A percentile compares a stretch with the other conserved stretches of the same genome.
These are phyloP conservation scores for Cicer judaicum DNA, from an alignment of 306 rosid species.

Conservation along the genomic window DNA sequence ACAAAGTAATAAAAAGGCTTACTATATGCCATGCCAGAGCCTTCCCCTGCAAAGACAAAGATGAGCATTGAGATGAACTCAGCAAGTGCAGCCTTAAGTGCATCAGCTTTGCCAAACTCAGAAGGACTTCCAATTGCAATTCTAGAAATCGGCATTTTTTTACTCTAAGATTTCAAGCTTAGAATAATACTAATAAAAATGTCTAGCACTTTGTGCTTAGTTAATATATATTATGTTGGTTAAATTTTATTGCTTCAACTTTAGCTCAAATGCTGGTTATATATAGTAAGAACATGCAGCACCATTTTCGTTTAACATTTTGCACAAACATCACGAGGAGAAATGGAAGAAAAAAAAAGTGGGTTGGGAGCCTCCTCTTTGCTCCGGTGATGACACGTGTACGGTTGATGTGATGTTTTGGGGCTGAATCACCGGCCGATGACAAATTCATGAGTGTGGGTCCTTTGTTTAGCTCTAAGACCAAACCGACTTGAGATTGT, in stretches of 20 bases:
- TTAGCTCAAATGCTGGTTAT: conserved; percentile 39
- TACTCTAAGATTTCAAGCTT: conserved; percentile 18
- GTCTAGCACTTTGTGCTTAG: conserved; percentile 10
- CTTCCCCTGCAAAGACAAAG: conserved; percentile 81
- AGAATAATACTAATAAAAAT: neutral
- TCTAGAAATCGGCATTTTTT: conserved; percentile 61
- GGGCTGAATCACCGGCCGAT: conserved; percentile 57
- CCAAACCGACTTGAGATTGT: conserved; percentile 57
- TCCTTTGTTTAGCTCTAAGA: conserved; percentile 43
- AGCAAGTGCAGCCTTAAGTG: conserved; percentile 69
- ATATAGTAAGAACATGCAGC: conserved; percentile 32
- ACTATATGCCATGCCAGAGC: conserved; percentile 78
- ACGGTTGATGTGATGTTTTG: conserved; percentile 49
- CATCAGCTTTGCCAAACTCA: conserved; percentile 55
- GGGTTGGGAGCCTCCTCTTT: conserved; percentile 57
- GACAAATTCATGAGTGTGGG: conserved; percentile 45
- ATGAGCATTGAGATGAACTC: conserved; percentile 81
- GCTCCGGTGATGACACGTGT: conserved; percentile 56
- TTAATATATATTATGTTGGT: neutral
- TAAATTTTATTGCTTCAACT: conserved; percentile 17
- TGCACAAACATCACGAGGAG: conserved; percentile 20
- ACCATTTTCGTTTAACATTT: neutral
- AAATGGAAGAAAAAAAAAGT: conserved; percentile 36
- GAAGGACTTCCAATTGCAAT: conserved; percentile 63
- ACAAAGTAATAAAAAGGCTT: neutral